These are phyloP conservation scores for Narthecium ossifragum DNA, from an alignment of 106 monocot genomes.

Conservation along the genomic window DNA sequence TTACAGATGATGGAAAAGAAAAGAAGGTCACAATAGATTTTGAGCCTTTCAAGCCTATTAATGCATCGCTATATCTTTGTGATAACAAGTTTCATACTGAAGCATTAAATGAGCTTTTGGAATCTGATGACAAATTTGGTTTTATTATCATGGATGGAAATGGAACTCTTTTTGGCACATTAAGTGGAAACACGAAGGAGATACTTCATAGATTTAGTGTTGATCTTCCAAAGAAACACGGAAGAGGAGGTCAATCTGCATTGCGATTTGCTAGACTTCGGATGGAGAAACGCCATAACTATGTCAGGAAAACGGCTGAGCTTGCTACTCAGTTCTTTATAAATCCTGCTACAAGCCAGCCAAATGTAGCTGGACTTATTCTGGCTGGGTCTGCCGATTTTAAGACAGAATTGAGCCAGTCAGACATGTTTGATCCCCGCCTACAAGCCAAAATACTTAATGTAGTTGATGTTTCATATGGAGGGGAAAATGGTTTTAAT, in stretches of 20 bases:
- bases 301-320: conserved; percentile 59
- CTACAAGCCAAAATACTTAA: conserved; percentile 57
- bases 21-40: conserved; percentile 66
- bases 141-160: conserved; percentile 70
- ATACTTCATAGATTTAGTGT: conserved; percentile 53
- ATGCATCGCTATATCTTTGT: conserved; percentile 50
- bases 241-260: conserved; percentile 65
- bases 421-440: conserved; percentile 64
- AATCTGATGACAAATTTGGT: conserved; percentile 61
- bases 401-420: conserved; percentile 61
- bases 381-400: conserved; percentile 69
- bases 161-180: conserved; percentile 53
- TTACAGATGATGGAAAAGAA: conserved; percentile 63
- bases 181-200: conserved; percentile 59
- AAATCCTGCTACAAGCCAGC: conserved; percentile 55
- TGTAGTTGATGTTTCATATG: conserved; percentile 64
- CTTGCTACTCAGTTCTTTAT: conserved; percentile 61
- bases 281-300: conserved; percentile 66
- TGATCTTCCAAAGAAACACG: conserved; percentile 66
- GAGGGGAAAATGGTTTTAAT: conserved; percentile 66
- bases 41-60: conserved; percentile 58
- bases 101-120: conserved; percentile 53
- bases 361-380: conserved; percentile 58
- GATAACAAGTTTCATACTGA: conserved; percentile 66
- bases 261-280: conserved; percentile 64